phyloP scores from a whole-genome alignment of 2,329 filamentous ascomycete species.

The Fonsecaea pedrosoi region DNA sequence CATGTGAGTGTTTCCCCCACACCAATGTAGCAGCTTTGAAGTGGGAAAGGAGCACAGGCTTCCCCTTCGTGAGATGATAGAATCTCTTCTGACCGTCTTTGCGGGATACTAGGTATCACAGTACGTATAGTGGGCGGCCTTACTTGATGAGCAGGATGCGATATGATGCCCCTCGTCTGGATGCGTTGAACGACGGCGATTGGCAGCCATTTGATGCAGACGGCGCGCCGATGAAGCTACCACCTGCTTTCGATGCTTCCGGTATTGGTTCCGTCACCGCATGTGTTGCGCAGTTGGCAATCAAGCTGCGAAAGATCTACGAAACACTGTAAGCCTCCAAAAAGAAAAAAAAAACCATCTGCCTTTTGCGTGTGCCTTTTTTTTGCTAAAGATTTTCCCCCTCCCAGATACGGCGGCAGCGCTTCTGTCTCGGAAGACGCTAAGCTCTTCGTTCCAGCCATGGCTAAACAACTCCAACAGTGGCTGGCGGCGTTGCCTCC shows the following conservation, averaged over 20 bases:
- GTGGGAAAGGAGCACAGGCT: neutral
- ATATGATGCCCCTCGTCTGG: conserved; percentile 1
- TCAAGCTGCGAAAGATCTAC: conserved; percentile 14
- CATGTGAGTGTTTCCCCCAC: conserved; percentile 1
- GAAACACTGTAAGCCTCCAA: conserved; percentile 4
- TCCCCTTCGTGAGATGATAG: neutral
- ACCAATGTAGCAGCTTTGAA: neutral
- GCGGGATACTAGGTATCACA: conserved; percentile 1
- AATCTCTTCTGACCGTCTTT: neutral
- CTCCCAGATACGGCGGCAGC: neutral
- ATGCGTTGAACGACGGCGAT: neutral
- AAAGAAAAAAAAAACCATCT: neutral
- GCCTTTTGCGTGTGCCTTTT: neutral
- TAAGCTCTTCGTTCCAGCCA: conserved; percentile 3
- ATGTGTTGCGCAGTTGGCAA: conserved; percentile 12
- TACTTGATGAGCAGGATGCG: conserved; percentile 17
- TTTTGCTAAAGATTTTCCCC: neutral
- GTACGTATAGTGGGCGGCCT: conserved; percentile 15
- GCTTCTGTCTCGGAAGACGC: neutral
- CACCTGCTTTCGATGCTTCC: neutral
- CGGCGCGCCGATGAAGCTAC: conserved; percentile 8
- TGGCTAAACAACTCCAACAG: conserved; percentile 13
- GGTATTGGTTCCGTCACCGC: conserved; percentile 7
- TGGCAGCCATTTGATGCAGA: conserved; percentile 10
- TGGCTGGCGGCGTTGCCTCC: conserved; percentile 14